These are phyloP conservation scores for Neoascochyta sp. DNA, from an alignment of 2,329 filamentous ascomycete genomes.

Conservation along the genomic window DNA sequence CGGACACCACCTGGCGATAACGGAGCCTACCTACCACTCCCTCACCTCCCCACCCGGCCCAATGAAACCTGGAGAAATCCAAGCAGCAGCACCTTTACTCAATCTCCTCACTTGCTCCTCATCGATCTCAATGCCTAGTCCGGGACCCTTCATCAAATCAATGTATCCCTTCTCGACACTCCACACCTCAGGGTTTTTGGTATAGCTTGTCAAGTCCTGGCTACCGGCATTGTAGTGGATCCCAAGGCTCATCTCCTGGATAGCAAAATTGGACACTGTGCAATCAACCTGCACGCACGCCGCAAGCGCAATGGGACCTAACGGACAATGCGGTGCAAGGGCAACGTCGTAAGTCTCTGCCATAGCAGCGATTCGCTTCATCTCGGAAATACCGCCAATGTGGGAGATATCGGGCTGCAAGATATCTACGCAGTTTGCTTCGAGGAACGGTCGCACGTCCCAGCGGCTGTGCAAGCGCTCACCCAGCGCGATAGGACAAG, in stretches of 20 bases:
- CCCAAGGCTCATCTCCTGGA: slow-evolving; percentile 74
- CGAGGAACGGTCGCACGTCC: slow-evolving; percentile 70
- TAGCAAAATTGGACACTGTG: slow-evolving; percentile 60
- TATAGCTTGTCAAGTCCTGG: slow-evolving; percentile 55
- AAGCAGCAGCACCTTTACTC: slow-evolving; percentile 58
- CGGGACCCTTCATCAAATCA: slow-evolving; percentile 56
- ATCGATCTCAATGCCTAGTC: slow-evolving; percentile 65
- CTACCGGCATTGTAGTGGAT: slow-evolving; percentile 68
- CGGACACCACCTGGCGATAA: not conserved
- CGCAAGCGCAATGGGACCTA: slow-evolving; percentile 70
- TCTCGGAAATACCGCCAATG: slow-evolving; percentile 68
- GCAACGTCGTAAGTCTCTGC: slow-evolving; percentile 71
- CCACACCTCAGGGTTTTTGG: slow-evolving; percentile 62
- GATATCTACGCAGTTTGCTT: slow-evolving; percentile 64
- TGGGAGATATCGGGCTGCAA: slow-evolving; percentile 71
- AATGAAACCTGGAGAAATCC: slow-evolving; percentile 64
- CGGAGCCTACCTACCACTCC: slow-evolving; percentile 60
- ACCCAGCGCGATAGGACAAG: slow-evolving; percentile 66
- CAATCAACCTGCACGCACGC: slow-evolving; percentile 65
- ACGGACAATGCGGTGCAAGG: slow-evolving; percentile 68
- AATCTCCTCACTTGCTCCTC: slow-evolving; percentile 63
- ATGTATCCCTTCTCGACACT: slow-evolving; percentile 65
- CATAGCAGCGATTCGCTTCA: slow-evolving; percentile 66
- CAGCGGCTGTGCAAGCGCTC: slow-evolving; percentile 69
- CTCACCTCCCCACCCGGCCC: slow-evolving; percentile 64